phyloP scores from a whole-genome alignment of 805 yeast genomes.

The Priceomyces melissophilus region DNA sequence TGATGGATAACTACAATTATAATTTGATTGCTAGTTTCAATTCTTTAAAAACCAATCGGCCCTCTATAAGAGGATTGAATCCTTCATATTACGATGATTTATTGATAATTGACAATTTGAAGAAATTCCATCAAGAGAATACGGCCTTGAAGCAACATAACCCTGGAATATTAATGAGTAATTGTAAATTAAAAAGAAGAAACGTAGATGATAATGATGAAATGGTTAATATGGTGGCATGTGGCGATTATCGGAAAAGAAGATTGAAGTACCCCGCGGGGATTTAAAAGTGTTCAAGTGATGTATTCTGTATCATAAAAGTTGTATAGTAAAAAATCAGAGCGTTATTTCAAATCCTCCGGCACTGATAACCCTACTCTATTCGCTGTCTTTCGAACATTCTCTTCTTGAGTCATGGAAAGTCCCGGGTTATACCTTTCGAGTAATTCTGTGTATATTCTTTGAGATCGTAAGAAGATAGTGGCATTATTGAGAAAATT shows the following conservation, averaged over 20 bases:
- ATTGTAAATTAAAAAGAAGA: conserved; percentile 28
- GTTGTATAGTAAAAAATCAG: conserved; percentile 1
- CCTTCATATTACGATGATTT: conserved; percentile 37
- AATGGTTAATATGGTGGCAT: conserved; percentile 7
- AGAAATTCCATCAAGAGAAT: conserved; percentile 35
- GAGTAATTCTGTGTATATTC: conserved; percentile 71
- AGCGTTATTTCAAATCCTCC: conserved; percentile 12
- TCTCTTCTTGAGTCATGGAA: conserved; percentile 72
- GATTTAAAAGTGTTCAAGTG: not conserved
- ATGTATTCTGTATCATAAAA: not conserved
- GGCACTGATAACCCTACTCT: conserved; percentile 75
- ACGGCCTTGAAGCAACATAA: conserved; percentile 24
- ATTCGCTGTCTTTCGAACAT: conserved; percentile 75
- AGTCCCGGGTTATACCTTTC: conserved; percentile 87
- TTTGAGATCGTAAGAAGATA: conserved; percentile 64
- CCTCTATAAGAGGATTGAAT: conserved; percentile 21
- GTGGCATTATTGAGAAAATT: conserved; percentile 57
- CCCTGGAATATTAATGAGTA: conserved; percentile 21
- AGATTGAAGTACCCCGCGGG: conserved; percentile 6
- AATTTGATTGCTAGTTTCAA: conserved; percentile 29
- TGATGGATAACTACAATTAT: conserved; percentile 39
- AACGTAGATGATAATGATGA: conserved; percentile 16
- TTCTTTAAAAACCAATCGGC: conserved; percentile 17
- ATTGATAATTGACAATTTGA: conserved; percentile 36
- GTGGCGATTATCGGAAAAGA: conserved; percentile 18